A percentile compares a stretch with the other conserved stretches of the same genome.
phyloP scores from a whole-genome alignment of 371 early-diverging fungal genomes.

The Mucor circinelloides region DNA sequence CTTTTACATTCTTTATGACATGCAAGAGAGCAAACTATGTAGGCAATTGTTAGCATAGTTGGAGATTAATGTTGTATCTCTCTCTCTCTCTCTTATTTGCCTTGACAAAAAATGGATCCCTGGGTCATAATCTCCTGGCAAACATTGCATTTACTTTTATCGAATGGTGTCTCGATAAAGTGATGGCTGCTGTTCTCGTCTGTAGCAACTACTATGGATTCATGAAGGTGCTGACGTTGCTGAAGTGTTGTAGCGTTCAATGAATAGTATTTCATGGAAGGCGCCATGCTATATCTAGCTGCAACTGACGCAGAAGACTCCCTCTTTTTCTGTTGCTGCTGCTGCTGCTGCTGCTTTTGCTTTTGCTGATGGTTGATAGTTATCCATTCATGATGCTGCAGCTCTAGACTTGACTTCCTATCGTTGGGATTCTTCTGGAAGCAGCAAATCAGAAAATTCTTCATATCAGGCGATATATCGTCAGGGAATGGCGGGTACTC shows the following conservation, averaged over 20 bases:
- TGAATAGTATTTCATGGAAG: conserved; percentile 8
- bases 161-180: conserved; percentile 42
- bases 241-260: neutral
- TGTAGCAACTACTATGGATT: neutral
- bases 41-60: neutral
- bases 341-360: neutral
- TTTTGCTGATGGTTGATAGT: conserved; percentile 35
- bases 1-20: conserved; percentile 46
- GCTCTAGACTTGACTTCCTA: conserved; percentile 70
- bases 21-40: conserved; percentile 42
- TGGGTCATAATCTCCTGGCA: conserved; percentile 34
- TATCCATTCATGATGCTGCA: conserved; percentile 78
- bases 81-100: conserved; percentile 12
- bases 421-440: conserved; percentile 78
- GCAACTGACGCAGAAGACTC: neutral
- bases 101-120: conserved; percentile 40
- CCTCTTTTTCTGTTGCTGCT: neutral
- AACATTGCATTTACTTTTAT: conserved; percentile 51
- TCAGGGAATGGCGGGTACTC: conserved; percentile 86
- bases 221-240: neutral
- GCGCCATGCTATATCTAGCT: neutral
- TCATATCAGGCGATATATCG: conserved; percentile 74
- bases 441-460: conserved; percentile 75
- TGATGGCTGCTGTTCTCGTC: conserved; percentile 37
- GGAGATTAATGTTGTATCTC: neutral